Evolutionary conservation across 495 filamentous ascomycete species (phyloP).

Genomic region (Tuber melanosporum): DNA sequence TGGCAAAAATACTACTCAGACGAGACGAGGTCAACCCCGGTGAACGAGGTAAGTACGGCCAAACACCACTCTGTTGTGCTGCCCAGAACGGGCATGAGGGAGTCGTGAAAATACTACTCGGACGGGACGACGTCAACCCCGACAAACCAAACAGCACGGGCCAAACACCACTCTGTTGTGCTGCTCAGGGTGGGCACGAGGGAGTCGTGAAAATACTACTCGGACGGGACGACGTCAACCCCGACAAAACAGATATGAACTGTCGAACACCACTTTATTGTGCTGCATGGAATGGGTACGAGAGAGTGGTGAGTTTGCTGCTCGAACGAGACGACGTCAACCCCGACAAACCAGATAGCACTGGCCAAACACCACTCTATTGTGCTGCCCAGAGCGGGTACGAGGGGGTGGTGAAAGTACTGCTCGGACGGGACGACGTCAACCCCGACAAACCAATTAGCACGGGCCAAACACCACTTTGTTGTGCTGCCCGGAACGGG

Average conservation of each 20-base stretch:
- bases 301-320: no score
- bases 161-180: not conserved
- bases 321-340: no score
- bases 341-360: no score
- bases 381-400: no score
- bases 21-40: not conserved
- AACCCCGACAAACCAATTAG: no score
- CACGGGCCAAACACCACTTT: no score
- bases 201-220: not conserved
- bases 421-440: no score
- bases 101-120: not conserved
- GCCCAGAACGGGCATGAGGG: not conserved
- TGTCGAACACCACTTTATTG: not conserved
- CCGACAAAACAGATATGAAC: not conserved
- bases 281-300: no score
- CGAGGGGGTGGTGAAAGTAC: no score
- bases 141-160: not conserved
- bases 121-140: not conserved
- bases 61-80: not conserved
- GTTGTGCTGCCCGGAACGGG: no score
- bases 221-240: not conserved
- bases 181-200: not conserved
- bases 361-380: no score
- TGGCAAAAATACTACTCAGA: not conserved
- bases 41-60: not conserved